A percentile compares a stretch with the other conserved stretches of the same genome.
Evolutionary conservation across 208 protist genomes (phyloP).

Genomic region (Leishmania aethiopica): DNA sequence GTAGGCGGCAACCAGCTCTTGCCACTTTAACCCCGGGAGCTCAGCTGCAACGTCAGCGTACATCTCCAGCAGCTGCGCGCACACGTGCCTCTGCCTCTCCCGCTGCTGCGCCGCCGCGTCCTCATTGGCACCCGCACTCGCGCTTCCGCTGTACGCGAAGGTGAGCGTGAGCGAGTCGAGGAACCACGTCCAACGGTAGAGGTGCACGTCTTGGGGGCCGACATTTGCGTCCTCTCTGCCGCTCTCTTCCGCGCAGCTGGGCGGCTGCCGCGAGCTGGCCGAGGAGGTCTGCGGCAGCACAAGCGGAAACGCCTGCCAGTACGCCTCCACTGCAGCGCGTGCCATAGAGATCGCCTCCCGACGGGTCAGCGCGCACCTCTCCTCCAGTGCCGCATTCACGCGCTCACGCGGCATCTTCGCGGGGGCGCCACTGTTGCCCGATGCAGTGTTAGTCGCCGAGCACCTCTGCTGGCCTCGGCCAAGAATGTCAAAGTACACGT

Average conservation of each 20-base stretch:
- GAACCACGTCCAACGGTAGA: conserved; percentile 21
- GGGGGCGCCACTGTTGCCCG: background rate
- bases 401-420: background rate
- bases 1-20: background rate
- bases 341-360: conserved; percentile 10
- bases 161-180: conserved; percentile 17
- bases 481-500: conserved; percentile 15
- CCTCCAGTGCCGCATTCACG: background rate
- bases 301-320: conserved; percentile 9
- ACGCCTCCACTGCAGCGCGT: conserved; percentile 7
- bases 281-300: background rate
- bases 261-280: background rate
- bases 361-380: background rate
- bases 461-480: background rate
- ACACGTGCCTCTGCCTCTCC: conserved; percentile 2
- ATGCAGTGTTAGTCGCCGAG: background rate
- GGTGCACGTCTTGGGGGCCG: background rate
- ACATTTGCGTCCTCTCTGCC: background rate
- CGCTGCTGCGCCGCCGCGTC: conserved; percentile 2
- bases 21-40: conserved; percentile 4
- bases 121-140: no score
- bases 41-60: conserved; percentile 4
- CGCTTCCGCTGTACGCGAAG: background rate
- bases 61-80: conserved; percentile 1
- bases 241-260: background rate